These are phyloP conservation scores for Crithidia bombi DNA, from an alignment of 208 protist genomes.

Conservation along the genomic window DNA sequence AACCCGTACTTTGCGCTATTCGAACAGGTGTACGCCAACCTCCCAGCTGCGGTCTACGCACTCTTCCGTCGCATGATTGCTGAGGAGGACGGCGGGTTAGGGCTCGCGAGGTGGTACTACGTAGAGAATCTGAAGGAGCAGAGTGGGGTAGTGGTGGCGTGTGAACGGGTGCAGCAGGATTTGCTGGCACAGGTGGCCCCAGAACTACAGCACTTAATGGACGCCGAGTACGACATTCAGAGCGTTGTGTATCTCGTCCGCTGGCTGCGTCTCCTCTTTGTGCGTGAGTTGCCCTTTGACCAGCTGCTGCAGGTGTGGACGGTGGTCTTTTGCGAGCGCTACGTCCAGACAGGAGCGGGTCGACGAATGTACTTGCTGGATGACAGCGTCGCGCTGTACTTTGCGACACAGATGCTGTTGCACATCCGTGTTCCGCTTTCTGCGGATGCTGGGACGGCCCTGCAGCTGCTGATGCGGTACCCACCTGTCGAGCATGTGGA, in stretches of 20 bases:
- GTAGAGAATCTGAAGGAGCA: conserved; percentile 10
- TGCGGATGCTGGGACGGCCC: conserved; percentile 38
- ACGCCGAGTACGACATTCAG: conserved; percentile 72
- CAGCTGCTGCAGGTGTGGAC: conserved; percentile 79
- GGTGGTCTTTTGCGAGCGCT: conserved; percentile 72
- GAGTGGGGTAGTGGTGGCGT: conserved; percentile 49
- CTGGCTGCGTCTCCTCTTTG: conserved; percentile 89
- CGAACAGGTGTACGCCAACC: conserved; percentile 22
- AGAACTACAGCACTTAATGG: conserved; percentile 60
- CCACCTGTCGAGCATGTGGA: conserved; percentile 64
- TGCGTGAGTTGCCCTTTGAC: conserved; percentile 82
- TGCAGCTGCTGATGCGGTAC: conserved; percentile 85
- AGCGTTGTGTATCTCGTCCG: conserved; percentile 82
- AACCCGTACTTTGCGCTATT: conserved; percentile 19
- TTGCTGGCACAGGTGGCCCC: conserved; percentile 63
- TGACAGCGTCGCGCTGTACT: conserved; percentile 52
- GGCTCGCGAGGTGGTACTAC: conserved; percentile 63
- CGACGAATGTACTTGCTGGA: conserved; percentile 32
- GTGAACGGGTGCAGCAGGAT: conserved; percentile 57
- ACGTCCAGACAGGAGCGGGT: conserved; percentile 12
- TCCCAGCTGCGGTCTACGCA: conserved; percentile 38
- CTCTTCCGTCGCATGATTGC: conserved; percentile 61
- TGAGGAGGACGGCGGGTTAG: conserved; percentile 27
- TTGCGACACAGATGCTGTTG: conserved; percentile 69
- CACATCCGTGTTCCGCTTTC: conserved; percentile 49